Evolutionary conservation across 106 monocot genomes (phyloP).

Genomic region (Dendrobium officinale): DNA sequence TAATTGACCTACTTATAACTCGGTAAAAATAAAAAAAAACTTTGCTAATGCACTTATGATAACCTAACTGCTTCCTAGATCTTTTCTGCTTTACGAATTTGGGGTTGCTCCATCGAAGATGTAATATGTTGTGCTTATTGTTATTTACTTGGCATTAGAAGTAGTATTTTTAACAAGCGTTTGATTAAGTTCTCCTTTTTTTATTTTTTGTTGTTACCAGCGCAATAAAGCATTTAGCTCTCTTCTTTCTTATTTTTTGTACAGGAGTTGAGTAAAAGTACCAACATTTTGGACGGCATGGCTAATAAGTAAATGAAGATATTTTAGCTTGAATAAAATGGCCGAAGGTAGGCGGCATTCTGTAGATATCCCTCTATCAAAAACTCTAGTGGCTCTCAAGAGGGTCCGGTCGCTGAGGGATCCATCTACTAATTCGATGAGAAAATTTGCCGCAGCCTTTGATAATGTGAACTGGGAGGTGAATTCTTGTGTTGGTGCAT

Average conservation of each 20-base stretch:
- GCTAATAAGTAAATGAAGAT: neutral
- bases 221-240: neutral
- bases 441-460: conserved; percentile 33
- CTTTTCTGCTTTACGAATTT: neutral
- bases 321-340: conserved; percentile 26
- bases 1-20: no score
- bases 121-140: neutral
- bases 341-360: conserved; percentile 66
- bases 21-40: neutral
- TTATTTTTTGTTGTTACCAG: neutral
- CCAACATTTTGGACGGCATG: neutral
- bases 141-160: neutral
- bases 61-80: neutral
- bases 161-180: neutral
- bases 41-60: neutral
- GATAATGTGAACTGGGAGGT: conserved; percentile 53
- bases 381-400: conserved; percentile 81
- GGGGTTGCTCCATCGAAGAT: neutral
- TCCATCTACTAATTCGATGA: conserved; percentile 74
- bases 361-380: conserved; percentile 74
- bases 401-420: conserved; percentile 85
- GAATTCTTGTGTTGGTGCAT: conserved; percentile 29
- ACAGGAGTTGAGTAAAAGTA: neutral
- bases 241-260: neutral
- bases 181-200: neutral